Base-by-base conservation (phyloP, 73 alveolate genomes). In the Uronychia binucleata region DNA sequence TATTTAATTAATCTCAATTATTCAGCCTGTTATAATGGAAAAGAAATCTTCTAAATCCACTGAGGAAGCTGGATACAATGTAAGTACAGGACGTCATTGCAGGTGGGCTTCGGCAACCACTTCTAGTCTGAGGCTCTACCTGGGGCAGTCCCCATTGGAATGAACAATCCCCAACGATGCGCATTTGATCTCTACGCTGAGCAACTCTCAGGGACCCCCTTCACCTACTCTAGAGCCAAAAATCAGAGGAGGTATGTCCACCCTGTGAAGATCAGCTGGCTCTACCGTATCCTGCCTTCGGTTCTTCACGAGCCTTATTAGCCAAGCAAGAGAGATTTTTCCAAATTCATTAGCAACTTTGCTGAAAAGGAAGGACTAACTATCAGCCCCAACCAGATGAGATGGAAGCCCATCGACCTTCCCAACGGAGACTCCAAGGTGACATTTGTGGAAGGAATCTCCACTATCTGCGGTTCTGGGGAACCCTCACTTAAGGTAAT, bases 171-270 rank as follows among this genome's bases (percentile, higher is more conserved):
- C 33, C 90, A 96, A 75, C 58, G 86, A 80, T 94, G 98, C 86
- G 95, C 96, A 5, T 94, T 57, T 90, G 95, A 90, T 30, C 86
- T 96, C 29, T 93, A 94, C 81, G 97, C 98, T 31, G 99, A 96
- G 83, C 89, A 96, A 83, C 88, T 96, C 34, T 87, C 97, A 28
- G 99, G 99, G n/a, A 94, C 99, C 58, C 97, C 98, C 30, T 96
- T 96, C 86, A 94, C 98, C 13, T 88, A 85, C 74, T 92, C 96
- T 25, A 91, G 98, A 80, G 91, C 79, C 57, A 87, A 85, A 78
- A 92, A 94, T 33, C 93, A 89, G 78, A 89, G 91, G 84, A 34
- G 93, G 90, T 83, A 75, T 1, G 5, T 46, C 5, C 5, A 19
- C 67, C 67, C 19, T 46, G 67, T 5, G 19, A 46, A 46, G 67